phyloP scores from a whole-genome alignment of 257 asterid species.

The Knoxia roxburghii region DNA sequence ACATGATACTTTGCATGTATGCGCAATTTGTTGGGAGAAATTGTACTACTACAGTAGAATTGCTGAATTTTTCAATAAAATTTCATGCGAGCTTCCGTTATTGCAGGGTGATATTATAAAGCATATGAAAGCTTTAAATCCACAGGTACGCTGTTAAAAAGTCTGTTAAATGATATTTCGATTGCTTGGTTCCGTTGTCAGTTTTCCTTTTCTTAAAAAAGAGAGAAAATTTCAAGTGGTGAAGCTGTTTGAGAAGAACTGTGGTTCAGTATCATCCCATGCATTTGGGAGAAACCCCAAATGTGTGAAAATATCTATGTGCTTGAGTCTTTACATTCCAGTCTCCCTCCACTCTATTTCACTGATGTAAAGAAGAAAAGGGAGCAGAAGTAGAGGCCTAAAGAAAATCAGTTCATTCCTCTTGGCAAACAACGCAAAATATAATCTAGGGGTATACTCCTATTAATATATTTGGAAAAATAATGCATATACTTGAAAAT shows the following conservation, averaged over 20 bases:
- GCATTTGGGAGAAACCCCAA: neutral
- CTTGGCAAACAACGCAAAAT: no score
- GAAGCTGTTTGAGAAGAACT: neutral
- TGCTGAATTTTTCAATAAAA: neutral
- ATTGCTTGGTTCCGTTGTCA: neutral
- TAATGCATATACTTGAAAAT: no score
- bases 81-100: conserved; percentile 5
- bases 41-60: neutral
- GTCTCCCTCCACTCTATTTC: neutral
- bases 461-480: no score
- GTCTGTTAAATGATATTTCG: neutral
- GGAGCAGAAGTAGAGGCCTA: neutral
- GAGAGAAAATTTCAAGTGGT: neutral
- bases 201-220: neutral
- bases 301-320: neutral
- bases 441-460: no score
- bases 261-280: neutral
- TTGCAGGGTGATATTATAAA: conserved; percentile 65
- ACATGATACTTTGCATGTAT: neutral
- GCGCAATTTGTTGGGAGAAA: no score
- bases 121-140: conserved; percentile 67
- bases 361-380: neutral
- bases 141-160: conserved; percentile 57
- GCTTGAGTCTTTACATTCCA: neutral
- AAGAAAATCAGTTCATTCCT: neutral